phyloP scores from a whole-genome alignment of 306 rosid species.

The Luffa aegyptiaca region DNA sequence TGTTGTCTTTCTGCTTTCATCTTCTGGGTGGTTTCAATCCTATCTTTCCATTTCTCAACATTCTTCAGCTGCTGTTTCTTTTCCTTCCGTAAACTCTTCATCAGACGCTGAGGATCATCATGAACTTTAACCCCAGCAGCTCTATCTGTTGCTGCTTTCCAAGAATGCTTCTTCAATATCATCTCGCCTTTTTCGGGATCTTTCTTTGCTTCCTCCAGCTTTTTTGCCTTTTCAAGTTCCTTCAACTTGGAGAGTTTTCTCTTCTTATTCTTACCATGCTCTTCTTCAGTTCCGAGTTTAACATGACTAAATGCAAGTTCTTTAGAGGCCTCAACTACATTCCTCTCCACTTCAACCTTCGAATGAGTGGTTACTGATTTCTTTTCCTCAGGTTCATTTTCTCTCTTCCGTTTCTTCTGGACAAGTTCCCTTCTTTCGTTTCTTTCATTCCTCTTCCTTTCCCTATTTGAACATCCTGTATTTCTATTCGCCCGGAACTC shows the following conservation, averaged over 20 bases:
- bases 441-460: conserved; percentile 40
- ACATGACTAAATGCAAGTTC: conserved; percentile 61
- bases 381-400: conserved; percentile 19
- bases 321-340: conserved; percentile 61
- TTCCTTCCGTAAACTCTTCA: conserved; percentile 47
- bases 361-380: conserved; percentile 9
- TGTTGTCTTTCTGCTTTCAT: conserved; percentile 63
- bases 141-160: conserved; percentile 73
- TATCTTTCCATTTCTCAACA: conserved; percentile 65
- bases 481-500: conserved; percentile 38
- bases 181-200: conserved; percentile 68
- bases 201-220: conserved; percentile 51
- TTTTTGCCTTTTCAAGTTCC: conserved; percentile 75
- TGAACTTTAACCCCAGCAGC: conserved; percentile 80
- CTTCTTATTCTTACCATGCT: conserved; percentile 37
- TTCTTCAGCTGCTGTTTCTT: conserved; percentile 68
- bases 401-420: conserved; percentile 53
- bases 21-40: conserved; percentile 50
- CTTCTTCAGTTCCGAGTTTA: conserved; percentile 55
- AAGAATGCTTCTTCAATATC: conserved; percentile 45
- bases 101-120: conserved; percentile 60
- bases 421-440: conserved; percentile 24
- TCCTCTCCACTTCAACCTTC: conserved; percentile 30
- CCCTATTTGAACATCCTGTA: conserved; percentile 31
- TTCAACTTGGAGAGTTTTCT: conserved; percentile 41